phyloP scores from a whole-genome alignment of 768 basidiomycete genomes.

The Mycena pura region DNA sequence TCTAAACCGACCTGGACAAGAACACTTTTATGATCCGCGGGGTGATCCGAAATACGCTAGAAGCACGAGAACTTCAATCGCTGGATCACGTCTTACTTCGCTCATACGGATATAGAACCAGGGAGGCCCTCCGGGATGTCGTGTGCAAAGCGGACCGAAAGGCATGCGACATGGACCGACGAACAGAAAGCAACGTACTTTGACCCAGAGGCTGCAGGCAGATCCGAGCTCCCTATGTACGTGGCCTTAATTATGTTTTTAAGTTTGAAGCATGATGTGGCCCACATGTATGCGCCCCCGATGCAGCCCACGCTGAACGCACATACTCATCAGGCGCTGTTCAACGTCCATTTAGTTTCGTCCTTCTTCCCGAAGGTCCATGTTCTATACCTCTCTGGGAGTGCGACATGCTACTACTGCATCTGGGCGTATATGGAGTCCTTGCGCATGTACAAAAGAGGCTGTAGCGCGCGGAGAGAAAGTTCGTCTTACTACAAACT shows the following conservation, averaged over 20 bases:
- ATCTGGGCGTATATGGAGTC: constrained; percentile 9
- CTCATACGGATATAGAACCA: constrained; percentile 25
- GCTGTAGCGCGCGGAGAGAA: neutral
- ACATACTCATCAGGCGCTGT: neutral
- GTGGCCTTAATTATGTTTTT: neutral
- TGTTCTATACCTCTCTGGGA: neutral
- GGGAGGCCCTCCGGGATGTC: constrained; percentile 6
- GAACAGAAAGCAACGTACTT: constrained; percentile 7
- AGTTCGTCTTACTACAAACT: neutral
- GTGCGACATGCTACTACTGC: neutral
- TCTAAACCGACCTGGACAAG: constrained; percentile 32
- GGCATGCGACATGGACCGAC: neutral
- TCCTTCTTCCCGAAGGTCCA: constrained; percentile 1
- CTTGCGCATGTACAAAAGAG: neutral
- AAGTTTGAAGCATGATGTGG: neutral
- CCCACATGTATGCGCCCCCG: neutral
- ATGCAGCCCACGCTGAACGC: neutral
- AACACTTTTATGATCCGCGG: constrained; percentile 31
- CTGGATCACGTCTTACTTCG: constrained; percentile 41
- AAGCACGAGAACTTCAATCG: constrained; percentile 30
- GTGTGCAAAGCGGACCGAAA: constrained; percentile 1
- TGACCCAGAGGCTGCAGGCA: neutral
- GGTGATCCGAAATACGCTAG: constrained; percentile 28
- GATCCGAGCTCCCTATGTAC: constrained; percentile 8
- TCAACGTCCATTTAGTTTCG: neutral